Conservation (phyloP, 1,284 basidiomycete species). For the Melanopsichium pennsylvanicum region DNA sequence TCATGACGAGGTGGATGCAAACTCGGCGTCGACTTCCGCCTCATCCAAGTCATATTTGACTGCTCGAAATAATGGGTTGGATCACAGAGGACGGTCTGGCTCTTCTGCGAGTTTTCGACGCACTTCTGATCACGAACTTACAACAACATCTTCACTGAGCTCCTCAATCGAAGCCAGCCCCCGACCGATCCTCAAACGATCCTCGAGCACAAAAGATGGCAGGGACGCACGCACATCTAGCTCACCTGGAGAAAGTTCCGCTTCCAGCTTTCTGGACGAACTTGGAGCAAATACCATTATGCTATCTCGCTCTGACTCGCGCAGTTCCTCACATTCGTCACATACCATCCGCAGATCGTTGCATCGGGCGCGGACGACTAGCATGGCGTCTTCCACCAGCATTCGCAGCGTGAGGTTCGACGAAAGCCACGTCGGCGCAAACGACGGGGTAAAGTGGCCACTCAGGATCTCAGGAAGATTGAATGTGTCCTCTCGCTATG, state of each 20-base stretch:
- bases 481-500: slow-evolving; percentile 23
- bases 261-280: slow-evolving; percentile 20
- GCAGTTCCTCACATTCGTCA: slow-evolving; percentile 39
- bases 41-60: slow-evolving; percentile 9
- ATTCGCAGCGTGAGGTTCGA: slow-evolving; percentile 41
- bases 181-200: slow-evolving; percentile 37
- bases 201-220: slow-evolving; percentile 28
- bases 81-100: slow-evolving; percentile 12
- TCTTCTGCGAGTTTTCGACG: slow-evolving; percentile 13
- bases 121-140: slow-evolving; percentile 25
- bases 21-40: slow-evolving; percentile 3
- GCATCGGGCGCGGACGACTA: slow-evolving; percentile 29
- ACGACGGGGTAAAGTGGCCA: slow-evolving; percentile 9
- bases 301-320: slow-evolving; percentile 38
- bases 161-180: slow-evolving; percentile 17
- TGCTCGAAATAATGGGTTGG: background rate
- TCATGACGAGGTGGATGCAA: background rate
- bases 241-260: slow-evolving; percentile 9
- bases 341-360: slow-evolving; percentile 33
- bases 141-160: background rate
- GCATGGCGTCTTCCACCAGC: slow-evolving; percentile 32
- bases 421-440: slow-evolving; percentile 15
- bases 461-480: slow-evolving; percentile 12
- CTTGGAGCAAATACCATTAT: slow-evolving; percentile 24
- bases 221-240: slow-evolving; percentile 9